phyloP scores from a whole-genome alignment of 202 grass and related monocot genomes.

The Panicum hallii region DNA sequence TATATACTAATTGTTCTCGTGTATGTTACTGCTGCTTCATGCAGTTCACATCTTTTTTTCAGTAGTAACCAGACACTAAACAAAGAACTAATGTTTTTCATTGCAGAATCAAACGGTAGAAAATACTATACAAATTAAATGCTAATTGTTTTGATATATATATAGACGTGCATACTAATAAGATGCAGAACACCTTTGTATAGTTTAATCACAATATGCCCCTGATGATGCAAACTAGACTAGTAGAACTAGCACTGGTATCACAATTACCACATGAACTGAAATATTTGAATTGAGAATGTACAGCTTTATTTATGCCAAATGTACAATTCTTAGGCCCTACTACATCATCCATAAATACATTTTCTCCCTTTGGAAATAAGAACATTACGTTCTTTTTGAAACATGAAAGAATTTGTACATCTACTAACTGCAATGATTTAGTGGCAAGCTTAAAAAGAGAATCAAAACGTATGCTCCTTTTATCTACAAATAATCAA shows the following conservation, averaged over 20 bases:
- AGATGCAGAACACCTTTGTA: not conserved
- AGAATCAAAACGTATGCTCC: constrained; percentile 13
- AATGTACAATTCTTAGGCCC: not conserved
- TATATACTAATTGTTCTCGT: not conserved
- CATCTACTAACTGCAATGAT: not conserved
- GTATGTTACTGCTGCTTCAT: not conserved
- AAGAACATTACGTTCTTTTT: not conserved
- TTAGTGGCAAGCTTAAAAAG: not conserved
- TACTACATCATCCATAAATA: not conserved
- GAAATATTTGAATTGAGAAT: not conserved
- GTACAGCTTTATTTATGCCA: not conserved
- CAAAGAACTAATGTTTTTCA: not conserved
- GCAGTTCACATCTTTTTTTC: not conserved
- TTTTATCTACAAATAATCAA: not conserved
- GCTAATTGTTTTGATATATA: not conserved
- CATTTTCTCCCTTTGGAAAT: not conserved
- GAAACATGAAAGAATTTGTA: not conserved
- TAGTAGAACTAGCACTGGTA: not conserved
- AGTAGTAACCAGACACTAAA: not conserved
- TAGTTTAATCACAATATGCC: not conserved
- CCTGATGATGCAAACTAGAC: not conserved
- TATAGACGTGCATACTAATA: not conserved
- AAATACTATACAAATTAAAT: not conserved
- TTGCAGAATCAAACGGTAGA: not conserved
- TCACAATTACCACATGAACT: not conserved